phyloP scores from a whole-genome alignment of 108 stramenopile genomes.

The Cyclotella choctawhatcheeana region DNA sequence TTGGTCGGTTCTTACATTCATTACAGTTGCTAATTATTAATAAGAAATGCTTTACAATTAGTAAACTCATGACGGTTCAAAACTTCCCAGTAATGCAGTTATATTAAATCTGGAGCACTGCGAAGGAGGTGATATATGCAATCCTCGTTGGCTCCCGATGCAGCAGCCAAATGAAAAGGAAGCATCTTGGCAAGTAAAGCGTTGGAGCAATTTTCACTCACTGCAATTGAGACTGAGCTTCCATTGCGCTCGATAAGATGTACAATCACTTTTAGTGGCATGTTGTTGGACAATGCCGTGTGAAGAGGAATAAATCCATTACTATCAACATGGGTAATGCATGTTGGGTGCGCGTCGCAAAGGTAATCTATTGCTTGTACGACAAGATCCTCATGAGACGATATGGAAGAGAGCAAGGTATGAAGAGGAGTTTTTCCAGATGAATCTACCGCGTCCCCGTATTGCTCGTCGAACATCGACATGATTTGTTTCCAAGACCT shows the following conservation, averaged over 20 bases:
- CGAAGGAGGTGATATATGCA: slow-evolving; percentile 5
- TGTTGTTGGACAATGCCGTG: slow-evolving; percentile 13
- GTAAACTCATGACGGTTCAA: too few relatives aligned
- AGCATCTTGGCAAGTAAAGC: slow-evolving; percentile 10
- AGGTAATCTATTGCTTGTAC: slow-evolving; percentile 2
- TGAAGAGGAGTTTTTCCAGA: slow-evolving; percentile 5
- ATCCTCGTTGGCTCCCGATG: not conserved
- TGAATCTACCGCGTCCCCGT: not conserved
- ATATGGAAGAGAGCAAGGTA: not conserved
- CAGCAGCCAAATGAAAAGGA: slow-evolving; percentile 20
- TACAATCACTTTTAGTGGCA: not conserved
- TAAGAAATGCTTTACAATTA: too few relatives aligned
- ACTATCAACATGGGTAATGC: slow-evolving; percentile 10
- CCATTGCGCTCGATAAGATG: slow-evolving; percentile 8
- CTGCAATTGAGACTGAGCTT: slow-evolving; percentile 1
- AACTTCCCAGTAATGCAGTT: too few relatives aligned
- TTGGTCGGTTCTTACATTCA: too few relatives aligned
- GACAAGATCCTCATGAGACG: not conserved
- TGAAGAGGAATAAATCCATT: slow-evolving; percentile 31
- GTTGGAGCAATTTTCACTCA: not conserved
- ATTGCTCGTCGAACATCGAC: slow-evolving; percentile 2
- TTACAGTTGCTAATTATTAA: too few relatives aligned
- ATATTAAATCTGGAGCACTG: slow-evolving; percentile 1
- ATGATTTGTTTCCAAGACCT: slow-evolving; percentile 12
- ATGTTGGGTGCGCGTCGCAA: not conserved